Evolutionary conservation across 306 rosid species (phyloP).

Genomic region (Vicia sativa): DNA sequence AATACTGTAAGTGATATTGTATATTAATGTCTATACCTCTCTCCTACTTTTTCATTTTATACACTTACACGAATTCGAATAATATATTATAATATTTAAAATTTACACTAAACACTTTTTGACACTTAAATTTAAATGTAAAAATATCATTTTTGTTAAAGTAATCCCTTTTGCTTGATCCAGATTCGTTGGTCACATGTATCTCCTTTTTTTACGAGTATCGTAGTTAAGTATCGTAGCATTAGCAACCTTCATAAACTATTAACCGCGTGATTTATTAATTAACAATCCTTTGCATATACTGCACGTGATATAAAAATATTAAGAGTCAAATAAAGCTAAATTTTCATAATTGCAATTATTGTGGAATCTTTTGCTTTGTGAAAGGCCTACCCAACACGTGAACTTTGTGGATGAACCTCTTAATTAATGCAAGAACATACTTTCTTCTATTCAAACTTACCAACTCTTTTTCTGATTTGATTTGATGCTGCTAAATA

Average conservation of each 20-base stretch:
- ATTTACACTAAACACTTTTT: too few species aligned
- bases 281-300: not conserved
- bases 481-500: too few species aligned
- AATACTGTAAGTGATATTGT: too few species aligned
- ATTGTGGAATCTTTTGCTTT: constrained; percentile 33
- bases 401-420: constrained; percentile 24
- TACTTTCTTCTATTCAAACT: not conserved
- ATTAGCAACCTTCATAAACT: not conserved
- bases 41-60: too few species aligned
- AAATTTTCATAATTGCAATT: constrained; percentile 9
- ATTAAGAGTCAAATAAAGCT: not conserved
- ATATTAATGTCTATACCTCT: too few species aligned
- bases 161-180: too few species aligned
- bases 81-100: too few species aligned
- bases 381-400: constrained; percentile 16
- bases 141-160: too few species aligned
- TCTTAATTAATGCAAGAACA: not conserved
- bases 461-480: not conserved
- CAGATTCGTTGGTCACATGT: too few species aligned
- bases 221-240: not conserved
- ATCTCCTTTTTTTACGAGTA: too few species aligned
- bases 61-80: too few species aligned
- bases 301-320: constrained; percentile 36
- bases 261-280: not conserved
- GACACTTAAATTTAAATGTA: too few species aligned